Base-by-base conservation (phyloP, 1,284 basidiomycete species). In the Sporisorium graminicola region DNA sequence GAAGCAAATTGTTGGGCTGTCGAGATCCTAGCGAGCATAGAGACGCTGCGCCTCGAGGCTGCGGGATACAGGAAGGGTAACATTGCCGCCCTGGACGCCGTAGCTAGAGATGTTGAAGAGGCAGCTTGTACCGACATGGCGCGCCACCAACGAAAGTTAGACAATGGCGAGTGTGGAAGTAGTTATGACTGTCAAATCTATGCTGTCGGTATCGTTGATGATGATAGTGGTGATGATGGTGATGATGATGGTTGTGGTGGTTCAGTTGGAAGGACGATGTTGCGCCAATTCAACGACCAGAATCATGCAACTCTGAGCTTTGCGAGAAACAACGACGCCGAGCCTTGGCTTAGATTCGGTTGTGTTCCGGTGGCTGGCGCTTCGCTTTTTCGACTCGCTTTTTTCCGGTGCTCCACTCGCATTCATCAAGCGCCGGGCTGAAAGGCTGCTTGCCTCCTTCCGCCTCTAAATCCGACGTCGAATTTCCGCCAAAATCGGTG, bases 51-150 rank as follows among this genome's bases (percentile, higher is more conserved):
- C 58, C 52, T 54, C 18, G 57, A 55, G 6, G 54, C 64, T 9
- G 59, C 50, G 2, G 73, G 73, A 31, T 70, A 75, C 16, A 75
- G 54, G 43, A 75, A 70, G 4, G 73, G 63, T 7, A 75, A 53
- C 59, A 64, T 31, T n/a, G 66, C 54, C 26, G 60, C 57, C 40
- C 57, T 56, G 20, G 63, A 60, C n/a, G 58, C 62, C 31, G 47
- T 27, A 26, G 52, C 42, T 9, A 71, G 18, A 7, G 57, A 43
- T 2, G 56, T 13, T 18, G 60, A 49, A 18, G 72, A 44, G 5
- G 44, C 57, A 20, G 57, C 18, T 31, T 52, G 53, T 54, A 67
- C 42, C 58, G 68, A 61, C 64, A 61, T 58, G 54, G 5, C 9
- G 14, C 6, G 31, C 27, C 10, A 18, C 29, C 8, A 5, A 22